Evolutionary conservation across 768 basidiomycete species (phyloP).

Genomic region (Lentinula detonsa): DNA sequence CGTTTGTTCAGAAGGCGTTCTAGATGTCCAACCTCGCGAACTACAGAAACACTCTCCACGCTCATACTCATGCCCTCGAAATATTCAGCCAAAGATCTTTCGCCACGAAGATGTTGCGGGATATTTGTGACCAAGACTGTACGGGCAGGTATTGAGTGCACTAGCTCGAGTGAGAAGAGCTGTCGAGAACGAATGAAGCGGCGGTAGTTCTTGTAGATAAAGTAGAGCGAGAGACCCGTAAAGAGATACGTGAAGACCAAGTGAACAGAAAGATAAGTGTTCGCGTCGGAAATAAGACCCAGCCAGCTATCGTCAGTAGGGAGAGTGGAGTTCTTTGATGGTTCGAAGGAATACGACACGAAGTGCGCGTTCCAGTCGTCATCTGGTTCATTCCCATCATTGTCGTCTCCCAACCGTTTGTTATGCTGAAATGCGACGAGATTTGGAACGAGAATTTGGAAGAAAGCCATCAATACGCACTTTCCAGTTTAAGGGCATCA

Average conservation of each 20-base stretch:
- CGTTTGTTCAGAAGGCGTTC: slow-evolving; percentile 70
- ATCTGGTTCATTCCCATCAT: slow-evolving; percentile 36
- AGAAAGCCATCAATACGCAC: slow-evolving; percentile 31
- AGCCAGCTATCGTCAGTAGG: slow-evolving; percentile 59
- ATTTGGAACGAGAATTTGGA: neutral
- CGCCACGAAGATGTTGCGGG: slow-evolving; percentile 79
- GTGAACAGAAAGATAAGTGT: slow-evolving; percentile 84
- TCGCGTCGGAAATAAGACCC: slow-evolving; percentile 86
- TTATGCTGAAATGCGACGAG: slow-evolving; percentile 47
- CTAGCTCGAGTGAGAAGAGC: slow-evolving; percentile 89
- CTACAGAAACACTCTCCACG: slow-evolving; percentile 91
- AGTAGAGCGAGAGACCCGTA: slow-evolving; percentile 78
- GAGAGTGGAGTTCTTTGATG: slow-evolving; percentile 23
- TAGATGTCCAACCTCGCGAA: slow-evolving; percentile 73
- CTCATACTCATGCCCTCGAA: slow-evolving; percentile 84
- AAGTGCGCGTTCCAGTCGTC: slow-evolving; percentile 40
- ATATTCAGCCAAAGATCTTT: slow-evolving; percentile 84
- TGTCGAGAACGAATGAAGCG: slow-evolving; percentile 88
- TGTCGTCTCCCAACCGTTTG: slow-evolving; percentile 59
- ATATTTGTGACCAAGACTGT: slow-evolving; percentile 86
- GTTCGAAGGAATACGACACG: slow-evolving; percentile 13
- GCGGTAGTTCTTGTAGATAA: slow-evolving; percentile 84
- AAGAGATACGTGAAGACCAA: slow-evolving; percentile 93
- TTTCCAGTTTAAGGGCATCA: slow-evolving; percentile 94
- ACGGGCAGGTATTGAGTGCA: slow-evolving; percentile 90